These are phyloP conservation scores for Aspergillus heteromorphus DNA, from an alignment of 495 filamentous ascomycete genomes.

Conservation along the genomic window DNA sequence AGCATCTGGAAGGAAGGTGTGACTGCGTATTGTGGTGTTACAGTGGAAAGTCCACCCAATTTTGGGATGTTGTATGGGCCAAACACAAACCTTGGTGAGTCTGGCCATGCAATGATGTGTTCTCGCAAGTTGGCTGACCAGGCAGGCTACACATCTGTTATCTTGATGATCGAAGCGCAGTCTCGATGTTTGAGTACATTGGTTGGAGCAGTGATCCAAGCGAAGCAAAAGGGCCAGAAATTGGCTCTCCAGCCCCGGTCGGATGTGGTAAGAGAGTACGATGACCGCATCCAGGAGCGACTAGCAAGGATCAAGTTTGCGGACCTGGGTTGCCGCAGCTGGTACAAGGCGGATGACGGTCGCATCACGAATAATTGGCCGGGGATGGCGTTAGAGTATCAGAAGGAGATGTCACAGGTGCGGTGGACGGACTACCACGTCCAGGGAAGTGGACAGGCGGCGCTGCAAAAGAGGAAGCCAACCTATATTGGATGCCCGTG, in stretches of 20 bases:
- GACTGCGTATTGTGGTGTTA: slow-evolving; percentile 41
- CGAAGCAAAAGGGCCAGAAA: slow-evolving; percentile 28
- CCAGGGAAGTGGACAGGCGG: slow-evolving; percentile 29
- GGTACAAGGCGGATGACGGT: slow-evolving; percentile 52
- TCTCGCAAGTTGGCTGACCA: neutral
- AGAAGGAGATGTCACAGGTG: slow-evolving; percentile 36
- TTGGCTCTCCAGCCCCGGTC: slow-evolving; percentile 36
- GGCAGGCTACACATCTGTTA: slow-evolving; percentile 47
- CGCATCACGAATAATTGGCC: slow-evolving; percentile 54
- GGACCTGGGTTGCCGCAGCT: slow-evolving; percentile 49
- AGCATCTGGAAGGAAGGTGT: slow-evolving; percentile 48
- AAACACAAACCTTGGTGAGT: slow-evolving; percentile 50
- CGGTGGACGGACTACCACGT: slow-evolving; percentile 45
- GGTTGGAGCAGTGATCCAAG: slow-evolving; percentile 33
- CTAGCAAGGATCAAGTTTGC: slow-evolving; percentile 44
- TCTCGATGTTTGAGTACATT: slow-evolving; percentile 46
- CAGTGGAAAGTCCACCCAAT: slow-evolving; percentile 47
- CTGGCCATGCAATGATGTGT: neutral
- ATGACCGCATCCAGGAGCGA: slow-evolving; percentile 39
- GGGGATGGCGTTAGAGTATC: slow-evolving; percentile 47
- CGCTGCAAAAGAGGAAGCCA: slow-evolving; percentile 26
- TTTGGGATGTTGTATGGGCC: slow-evolving; percentile 56
- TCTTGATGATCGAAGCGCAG: slow-evolving; percentile 58
- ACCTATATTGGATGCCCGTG: slow-evolving; percentile 31
- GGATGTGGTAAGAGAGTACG: slow-evolving; percentile 34